These are phyloP conservation scores for Irpex sp. DNA, from an alignment of 1,284 basidiomycete genomes.

Conservation along the genomic window DNA sequence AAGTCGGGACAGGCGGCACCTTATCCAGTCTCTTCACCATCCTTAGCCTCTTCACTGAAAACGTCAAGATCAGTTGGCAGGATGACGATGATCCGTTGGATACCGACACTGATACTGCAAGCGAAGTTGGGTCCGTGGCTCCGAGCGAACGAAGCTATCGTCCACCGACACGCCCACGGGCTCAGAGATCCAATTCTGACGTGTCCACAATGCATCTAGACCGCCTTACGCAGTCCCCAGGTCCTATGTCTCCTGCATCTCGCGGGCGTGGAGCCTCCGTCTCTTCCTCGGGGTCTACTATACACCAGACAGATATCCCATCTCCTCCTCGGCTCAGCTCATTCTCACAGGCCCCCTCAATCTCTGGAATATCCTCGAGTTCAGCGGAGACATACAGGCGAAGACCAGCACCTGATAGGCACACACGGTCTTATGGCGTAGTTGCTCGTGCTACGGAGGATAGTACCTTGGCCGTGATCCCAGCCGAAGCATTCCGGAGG, in stretches of 20 bases:
- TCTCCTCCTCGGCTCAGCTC: slow-evolving; percentile 26
- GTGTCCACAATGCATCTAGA: slow-evolving; percentile 59
- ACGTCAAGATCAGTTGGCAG: slow-evolving; percentile 92
- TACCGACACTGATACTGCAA: slow-evolving; percentile 23
- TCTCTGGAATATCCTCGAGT: slow-evolving; percentile 13
- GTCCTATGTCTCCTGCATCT: slow-evolving; percentile 23
- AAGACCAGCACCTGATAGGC: slow-evolving; percentile 12
- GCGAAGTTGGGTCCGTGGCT: slow-evolving; percentile 3
- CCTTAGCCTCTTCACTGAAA: slow-evolving; percentile 92
- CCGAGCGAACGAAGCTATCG: slow-evolving; percentile 8
- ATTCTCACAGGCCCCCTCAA: slow-evolving; percentile 12
- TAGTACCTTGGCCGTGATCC: slow-evolving; percentile 97
- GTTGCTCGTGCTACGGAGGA: slow-evolving; percentile 92
- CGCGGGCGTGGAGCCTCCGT: slow-evolving; percentile 45
- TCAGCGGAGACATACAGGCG: slow-evolving; percentile 10
- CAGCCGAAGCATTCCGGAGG: slow-evolving; percentile 92
- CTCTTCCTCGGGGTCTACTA: slow-evolving; percentile 65
- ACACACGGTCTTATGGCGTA: slow-evolving; percentile 50
- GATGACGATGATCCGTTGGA: slow-evolving; percentile 42
- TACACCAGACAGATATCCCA: slow-evolving; percentile 42
- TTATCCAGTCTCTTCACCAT: slow-evolving; percentile 96
- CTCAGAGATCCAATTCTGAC: slow-evolving; percentile 50
- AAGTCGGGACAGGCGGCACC: slow-evolving; percentile 93
- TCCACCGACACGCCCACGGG: slow-evolving; percentile 25
- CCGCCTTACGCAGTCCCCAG: slow-evolving; percentile 1